A percentile compares a stretch with the other conserved stretches of the same genome.
Evolutionary conservation across 129 eudicot species (phyloP).

Genomic region (Ambrosia trifida): DNA sequence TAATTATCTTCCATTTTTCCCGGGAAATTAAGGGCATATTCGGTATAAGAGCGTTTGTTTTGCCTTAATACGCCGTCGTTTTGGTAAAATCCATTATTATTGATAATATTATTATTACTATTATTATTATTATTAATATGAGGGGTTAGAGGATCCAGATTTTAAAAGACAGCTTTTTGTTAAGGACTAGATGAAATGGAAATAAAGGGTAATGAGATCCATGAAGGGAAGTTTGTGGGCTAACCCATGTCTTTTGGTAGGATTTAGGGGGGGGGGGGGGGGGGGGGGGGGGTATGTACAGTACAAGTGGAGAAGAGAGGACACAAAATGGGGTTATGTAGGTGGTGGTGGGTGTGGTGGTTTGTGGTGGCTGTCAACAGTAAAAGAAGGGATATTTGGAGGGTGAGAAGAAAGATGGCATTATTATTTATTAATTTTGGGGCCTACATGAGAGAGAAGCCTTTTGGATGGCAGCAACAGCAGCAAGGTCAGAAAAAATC

Average conservation of each 20-base stretch:
- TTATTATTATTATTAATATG: background rate
- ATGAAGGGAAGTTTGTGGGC: slow-evolving; percentile 2
- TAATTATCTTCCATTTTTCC: slow-evolving; percentile 56
- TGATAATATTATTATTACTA: no score
- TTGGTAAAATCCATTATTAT: background rate
- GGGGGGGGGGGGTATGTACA: background rate
- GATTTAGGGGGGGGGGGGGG: background rate
- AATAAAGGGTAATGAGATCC: background rate
- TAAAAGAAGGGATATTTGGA: background rate
- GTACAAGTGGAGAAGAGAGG: background rate
- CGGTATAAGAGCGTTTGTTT: slow-evolving; percentile 48
- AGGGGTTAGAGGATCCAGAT: slow-evolving; percentile 63
- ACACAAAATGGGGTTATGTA: background rate
- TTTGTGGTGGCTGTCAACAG: slow-evolving; percentile 7
- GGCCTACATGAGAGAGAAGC: background rate
- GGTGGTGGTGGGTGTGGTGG: slow-evolving; percentile 7
- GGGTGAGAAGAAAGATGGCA: background rate
- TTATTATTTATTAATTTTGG: background rate
- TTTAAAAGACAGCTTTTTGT: slow-evolving; percentile 10
- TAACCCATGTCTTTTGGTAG: slow-evolving; percentile 19
- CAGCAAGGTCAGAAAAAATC: background rate
- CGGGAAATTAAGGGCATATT: slow-evolving; percentile 51
- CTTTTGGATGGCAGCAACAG: background rate
- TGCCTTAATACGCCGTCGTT: slow-evolving; percentile 22
- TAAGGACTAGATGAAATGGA: background rate